A percentile compares a stretch with the other conserved stretches of the same genome.
Evolutionary conservation across 768 basidiomycete species (phyloP).

Genomic region (Podaxis pistillaris): DNA sequence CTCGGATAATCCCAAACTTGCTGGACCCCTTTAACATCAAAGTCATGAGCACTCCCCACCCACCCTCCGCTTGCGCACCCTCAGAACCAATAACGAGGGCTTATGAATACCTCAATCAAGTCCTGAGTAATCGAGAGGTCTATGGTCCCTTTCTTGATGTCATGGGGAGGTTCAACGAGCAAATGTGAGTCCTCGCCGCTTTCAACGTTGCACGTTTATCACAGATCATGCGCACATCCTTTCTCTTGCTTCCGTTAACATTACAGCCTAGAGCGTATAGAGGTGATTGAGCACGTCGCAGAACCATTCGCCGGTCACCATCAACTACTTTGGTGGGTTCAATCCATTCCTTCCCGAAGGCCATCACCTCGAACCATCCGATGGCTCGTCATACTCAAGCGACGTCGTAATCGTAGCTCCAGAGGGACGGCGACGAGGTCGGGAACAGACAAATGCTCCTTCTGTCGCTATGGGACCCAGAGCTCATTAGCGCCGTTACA

Average conservation of each 20-base stretch:
- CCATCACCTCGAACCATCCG: conserved; percentile 13
- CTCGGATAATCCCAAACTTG: conserved; percentile 1
- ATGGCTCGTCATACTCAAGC: conserved; percentile 6
- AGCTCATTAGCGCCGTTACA: neutral
- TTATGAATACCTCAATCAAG: conserved; percentile 11
- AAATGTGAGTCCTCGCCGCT: neutral
- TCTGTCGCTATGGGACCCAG: neutral
- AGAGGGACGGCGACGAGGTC: conserved; percentile 5
- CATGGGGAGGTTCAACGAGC: conserved; percentile 13
- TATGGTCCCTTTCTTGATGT: conserved; percentile 11
- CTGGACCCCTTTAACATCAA: neutral
- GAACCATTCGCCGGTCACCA: conserved; percentile 13
- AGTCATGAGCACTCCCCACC: conserved; percentile 1
- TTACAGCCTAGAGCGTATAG: conserved; percentile 6
- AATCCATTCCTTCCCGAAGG: conserved; percentile 13
- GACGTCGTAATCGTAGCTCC: conserved; percentile 11
- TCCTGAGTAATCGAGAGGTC: conserved; percentile 9
- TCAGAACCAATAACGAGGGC: conserved; percentile 5
- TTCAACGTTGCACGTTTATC: neutral
- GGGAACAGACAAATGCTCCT: neutral
- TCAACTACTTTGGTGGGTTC: conserved; percentile 12
- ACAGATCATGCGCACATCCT: neutral
- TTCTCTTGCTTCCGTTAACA: neutral
- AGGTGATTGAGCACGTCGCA: conserved; percentile 13
- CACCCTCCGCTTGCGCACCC: neutral